Evolutionary conservation across 805 yeast genomes (phyloP), one percentile per base, ranked within the genome.

Genomic region (Sugiyamaella americana): DNA sequence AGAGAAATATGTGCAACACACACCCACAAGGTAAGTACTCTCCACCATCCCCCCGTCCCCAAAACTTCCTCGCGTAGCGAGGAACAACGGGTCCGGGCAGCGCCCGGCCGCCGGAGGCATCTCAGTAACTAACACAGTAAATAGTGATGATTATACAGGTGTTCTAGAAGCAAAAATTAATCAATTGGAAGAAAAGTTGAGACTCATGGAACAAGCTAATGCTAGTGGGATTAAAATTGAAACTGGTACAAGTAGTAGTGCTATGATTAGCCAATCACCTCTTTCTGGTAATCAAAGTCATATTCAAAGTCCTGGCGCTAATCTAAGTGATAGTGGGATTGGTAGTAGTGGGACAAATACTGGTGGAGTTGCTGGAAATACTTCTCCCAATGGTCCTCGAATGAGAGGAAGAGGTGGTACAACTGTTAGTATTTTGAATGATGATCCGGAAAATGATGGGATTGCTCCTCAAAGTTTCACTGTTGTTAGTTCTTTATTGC

Each of bases 131-230:
- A 35, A 19, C 13, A 6, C 16, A 17, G 16, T 13, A 35, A 17
- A 17, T 16, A 41, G 46, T 56, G 79, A 78, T 53, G 82, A 77
- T 30, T 80, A 80, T 55, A 79, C 84, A 0, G 47, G 68, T 13
- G 69, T 77, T 58, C 57, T 80, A 47, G 86, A 80, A 54, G 74
- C 73, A 47, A 75, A 75, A 55, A 70, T 80, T 30, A 70, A 69
- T 44, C 73, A 68, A 44, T 56, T 80, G 40, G 84, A 80, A 52
- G 71, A 68, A 55, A 57, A 50, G 52, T 56, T 43, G 43, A 34
- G 50, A 16, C 51, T 61, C 5, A 62, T 57, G 22, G 62, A 61
- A 51, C 5, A 38, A 5, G 20, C 16, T n/a, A 13, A 8, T 13
- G 38, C 38, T 19, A 17, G 8, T 19, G 32, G 32, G 11, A 13